Percentiles rank a stretch among this genome's conserved stretches.
Conservation (phyloP, 1,284 basidiomycete species). For the Naganishia sp. region DNA sequence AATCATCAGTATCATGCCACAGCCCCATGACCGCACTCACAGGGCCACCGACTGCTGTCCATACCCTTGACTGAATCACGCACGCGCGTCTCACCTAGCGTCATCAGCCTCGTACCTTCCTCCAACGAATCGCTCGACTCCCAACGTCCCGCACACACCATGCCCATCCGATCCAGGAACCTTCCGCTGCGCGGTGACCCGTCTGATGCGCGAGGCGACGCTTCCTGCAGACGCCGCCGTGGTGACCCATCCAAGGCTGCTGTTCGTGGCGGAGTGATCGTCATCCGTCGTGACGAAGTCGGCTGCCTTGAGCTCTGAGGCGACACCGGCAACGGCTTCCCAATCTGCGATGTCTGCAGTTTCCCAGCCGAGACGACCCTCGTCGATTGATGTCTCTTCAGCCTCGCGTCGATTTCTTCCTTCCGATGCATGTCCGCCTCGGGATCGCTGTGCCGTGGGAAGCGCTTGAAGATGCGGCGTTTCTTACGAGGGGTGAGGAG, state of each 20-base stretch:
- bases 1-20: no score
- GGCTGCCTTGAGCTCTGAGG: not conserved
- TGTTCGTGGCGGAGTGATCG: no score
- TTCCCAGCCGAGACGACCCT: conserved; percentile 62
- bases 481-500: conserved; percentile 60
- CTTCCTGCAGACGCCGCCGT: no score
- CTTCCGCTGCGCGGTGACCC: not conserved
- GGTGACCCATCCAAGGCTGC: no score
- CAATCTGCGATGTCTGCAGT: conserved; percentile 14
- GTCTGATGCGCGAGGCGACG: not conserved
- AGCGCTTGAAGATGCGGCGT: conserved; percentile 56
- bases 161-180: not conserved
- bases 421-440: conserved; percentile 42
- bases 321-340: not conserved
- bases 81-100: not conserved
- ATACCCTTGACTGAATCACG: not conserved
- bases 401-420: conserved; percentile 75
- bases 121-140: not conserved
- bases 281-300: not conserved
- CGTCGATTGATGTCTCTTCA: conserved; percentile 56
- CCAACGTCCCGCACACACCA: not conserved
- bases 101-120: not conserved
- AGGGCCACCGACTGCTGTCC: conserved; percentile 11
- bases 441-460: conserved; percentile 16
- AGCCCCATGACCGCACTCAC: not conserved